Percentiles rank a stretch among this genome's conserved stretches.
phyloP scores from a whole-genome alignment of 257 asterid genomes.

The Knoxia roxburghii region DNA sequence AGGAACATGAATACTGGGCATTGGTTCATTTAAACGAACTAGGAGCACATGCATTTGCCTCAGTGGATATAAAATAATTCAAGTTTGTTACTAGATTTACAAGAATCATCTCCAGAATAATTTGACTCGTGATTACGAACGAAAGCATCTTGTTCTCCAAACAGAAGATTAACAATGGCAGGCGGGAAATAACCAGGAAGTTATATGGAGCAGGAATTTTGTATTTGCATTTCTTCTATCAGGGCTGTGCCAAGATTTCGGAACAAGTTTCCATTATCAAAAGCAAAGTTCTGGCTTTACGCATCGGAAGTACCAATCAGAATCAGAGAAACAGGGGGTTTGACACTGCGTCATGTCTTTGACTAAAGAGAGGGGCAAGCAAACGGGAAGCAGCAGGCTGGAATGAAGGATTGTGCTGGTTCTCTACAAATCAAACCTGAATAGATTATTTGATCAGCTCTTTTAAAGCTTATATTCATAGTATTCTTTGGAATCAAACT shows the following conservation, averaged over 20 bases:
- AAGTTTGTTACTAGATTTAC: neutral
- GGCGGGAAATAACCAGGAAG: neutral
- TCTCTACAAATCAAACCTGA: constrained; percentile 23
- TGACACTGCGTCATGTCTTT: neutral
- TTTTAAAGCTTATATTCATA: constrained; percentile 24
- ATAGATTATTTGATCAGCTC: constrained; percentile 10
- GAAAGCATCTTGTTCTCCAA: neutral
- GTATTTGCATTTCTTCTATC: no score
- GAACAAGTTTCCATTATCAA: neutral
- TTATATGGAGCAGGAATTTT: no score
- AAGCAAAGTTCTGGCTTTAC: neutral
- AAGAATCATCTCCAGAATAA: neutral
- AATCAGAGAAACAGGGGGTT: neutral
- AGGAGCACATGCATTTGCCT: constrained; percentile 9
- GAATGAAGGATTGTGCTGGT: constrained; percentile 47
- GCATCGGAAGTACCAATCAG: neutral
- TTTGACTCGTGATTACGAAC: neutral
- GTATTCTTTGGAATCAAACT: constrained; percentile 34
- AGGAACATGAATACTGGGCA: no score
- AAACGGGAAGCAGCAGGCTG: constrained; percentile 41
- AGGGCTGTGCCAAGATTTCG: neutral
- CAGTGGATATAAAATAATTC: constrained; percentile 6
- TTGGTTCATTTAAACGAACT: no score
- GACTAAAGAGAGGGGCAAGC: constrained; percentile 25
- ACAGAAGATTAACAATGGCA: neutral